Conservation (phyloP, 805 yeast genomes). For the Wickerhamiella shivajii region DNA sequence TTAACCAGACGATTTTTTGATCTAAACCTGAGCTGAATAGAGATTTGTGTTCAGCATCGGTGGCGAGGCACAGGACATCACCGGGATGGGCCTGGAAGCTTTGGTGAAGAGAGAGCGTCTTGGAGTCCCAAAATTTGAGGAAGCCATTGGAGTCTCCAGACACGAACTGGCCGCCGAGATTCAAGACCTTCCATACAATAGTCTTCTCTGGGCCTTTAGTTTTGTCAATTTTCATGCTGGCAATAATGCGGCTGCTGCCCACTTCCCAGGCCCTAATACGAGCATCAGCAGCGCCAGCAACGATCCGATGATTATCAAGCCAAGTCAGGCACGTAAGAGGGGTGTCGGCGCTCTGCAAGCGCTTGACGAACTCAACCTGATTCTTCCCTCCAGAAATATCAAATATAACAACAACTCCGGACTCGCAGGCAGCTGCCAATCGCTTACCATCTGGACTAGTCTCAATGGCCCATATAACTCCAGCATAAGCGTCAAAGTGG, state of each 20-base stretch:
- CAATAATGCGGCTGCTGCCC: conserved; percentile 48
- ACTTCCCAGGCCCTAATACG: conserved; percentile 70
- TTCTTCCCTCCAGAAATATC: conserved; percentile 85
- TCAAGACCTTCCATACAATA: conserved; percentile 73
- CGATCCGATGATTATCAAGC: conserved; percentile 46
- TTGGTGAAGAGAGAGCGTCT: conserved; percentile 61
- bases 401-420: conserved; percentile 73
- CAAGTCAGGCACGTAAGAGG: conserved; percentile 70
- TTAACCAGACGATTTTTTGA: conserved; percentile 69
- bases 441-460: conserved; percentile 44
- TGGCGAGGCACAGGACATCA: conserved; percentile 64
- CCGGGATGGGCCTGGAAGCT: conserved; percentile 78
- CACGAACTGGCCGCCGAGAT: conserved; percentile 62
- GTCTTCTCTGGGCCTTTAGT: conserved; percentile 65
- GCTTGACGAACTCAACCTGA: conserved; percentile 54
- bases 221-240: conserved; percentile 86
- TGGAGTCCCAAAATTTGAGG: conserved; percentile 83
- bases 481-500: conserved; percentile 82
- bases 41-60: conserved; percentile 43
- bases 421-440: conserved; percentile 88
- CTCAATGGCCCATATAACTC: conserved; percentile 82
- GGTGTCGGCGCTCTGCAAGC: conserved; percentile 50
- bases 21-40: conserved; percentile 89
- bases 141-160: conserved; percentile 95
- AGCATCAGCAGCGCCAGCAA: conserved; percentile 96